Percentiles rank a stretch among this genome's conserved stretches.
Evolutionary conservation across 805 yeast species (phyloP).

Genomic region (Maudiozyma serrabonitensis): DNA sequence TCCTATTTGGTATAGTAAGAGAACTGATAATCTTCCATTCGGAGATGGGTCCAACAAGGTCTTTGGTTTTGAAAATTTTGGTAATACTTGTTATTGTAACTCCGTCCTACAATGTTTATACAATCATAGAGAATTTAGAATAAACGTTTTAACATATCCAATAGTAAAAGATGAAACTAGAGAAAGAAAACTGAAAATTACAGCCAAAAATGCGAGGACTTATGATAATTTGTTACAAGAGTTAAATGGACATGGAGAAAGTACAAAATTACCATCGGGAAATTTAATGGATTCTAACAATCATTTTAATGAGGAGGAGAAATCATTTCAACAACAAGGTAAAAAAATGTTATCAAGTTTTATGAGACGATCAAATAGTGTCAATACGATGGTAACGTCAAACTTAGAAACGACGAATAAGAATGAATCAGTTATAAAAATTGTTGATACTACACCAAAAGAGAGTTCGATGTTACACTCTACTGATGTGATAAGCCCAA

Average conservation of each 20-base stretch:
- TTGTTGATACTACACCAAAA: not conserved
- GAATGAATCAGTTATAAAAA: not conserved
- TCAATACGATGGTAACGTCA: not conserved
- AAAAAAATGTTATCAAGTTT: slow-evolving; percentile 1
- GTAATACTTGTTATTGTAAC: slow-evolving; percentile 90
- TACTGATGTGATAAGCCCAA: not conserved
- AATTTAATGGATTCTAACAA: not conserved
- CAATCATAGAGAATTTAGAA: slow-evolving; percentile 61
- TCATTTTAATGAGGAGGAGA: not conserved
- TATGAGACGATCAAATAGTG: slow-evolving; percentile 1
- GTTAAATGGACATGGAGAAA: not conserved
- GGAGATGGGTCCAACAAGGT: slow-evolving; percentile 65
- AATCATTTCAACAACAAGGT: slow-evolving; percentile 1
- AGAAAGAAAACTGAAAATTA: slow-evolving; percentile 28
- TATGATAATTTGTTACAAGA: not conserved
- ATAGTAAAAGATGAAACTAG: slow-evolving; percentile 26
- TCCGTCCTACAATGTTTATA: slow-evolving; percentile 82
- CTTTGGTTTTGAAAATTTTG: slow-evolving; percentile 76
- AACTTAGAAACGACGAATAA: not conserved
- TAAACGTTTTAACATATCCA: slow-evolving; percentile 42
- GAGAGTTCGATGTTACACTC: no score
- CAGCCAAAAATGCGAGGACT: slow-evolving; percentile 28
- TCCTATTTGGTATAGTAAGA: slow-evolving; percentile 2
- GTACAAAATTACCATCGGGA: not conserved
- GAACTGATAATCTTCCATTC: slow-evolving; percentile 31